Percentiles rank a stretch among this genome's conserved stretches.
Conservation (phyloP, 495 filamentous ascomycete genomes). For the Talaromyces adpressus region DNA sequence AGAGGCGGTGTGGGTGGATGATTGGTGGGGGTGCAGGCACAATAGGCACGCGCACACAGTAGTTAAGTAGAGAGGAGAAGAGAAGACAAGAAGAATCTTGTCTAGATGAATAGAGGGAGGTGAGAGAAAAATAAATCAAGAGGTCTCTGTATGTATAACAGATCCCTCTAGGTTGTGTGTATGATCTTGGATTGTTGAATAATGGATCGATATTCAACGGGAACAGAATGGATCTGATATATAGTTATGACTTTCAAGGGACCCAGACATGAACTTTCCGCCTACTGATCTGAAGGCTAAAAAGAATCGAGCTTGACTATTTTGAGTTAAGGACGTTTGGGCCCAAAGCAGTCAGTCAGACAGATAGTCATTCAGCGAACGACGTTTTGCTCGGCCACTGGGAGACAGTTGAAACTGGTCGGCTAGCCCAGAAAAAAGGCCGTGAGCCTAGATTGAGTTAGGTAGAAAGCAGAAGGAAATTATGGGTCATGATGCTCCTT, state of each 20-base stretch:
- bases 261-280: neutral
- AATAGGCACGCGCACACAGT: neutral
- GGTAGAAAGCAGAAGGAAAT: neutral
- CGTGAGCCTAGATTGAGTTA: slow-evolving; percentile 1
- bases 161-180: neutral
- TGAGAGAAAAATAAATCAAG: neutral
- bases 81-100: neutral
- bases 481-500: neutral
- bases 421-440: neutral
- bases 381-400: neutral
- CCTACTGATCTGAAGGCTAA: neutral
- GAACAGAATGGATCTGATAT: slow-evolving; percentile 8
- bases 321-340: neutral
- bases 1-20: slow-evolving; percentile 13
- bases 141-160: neutral
- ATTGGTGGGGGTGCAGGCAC: slow-evolving; percentile 17
- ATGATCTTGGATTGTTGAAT: neutral
- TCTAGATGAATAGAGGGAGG: neutral
- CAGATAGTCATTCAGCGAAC: neutral
- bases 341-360: neutral
- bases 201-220: neutral
- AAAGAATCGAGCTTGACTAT: neutral
- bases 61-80: neutral
- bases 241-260: slow-evolving; percentile 1
- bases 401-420: neutral